A percentile compares a stretch with the other conserved stretches of the same genome.
Conservation (phyloP, 495 filamentous ascomycete genomes). For the Penicillium coffeae region DNA sequence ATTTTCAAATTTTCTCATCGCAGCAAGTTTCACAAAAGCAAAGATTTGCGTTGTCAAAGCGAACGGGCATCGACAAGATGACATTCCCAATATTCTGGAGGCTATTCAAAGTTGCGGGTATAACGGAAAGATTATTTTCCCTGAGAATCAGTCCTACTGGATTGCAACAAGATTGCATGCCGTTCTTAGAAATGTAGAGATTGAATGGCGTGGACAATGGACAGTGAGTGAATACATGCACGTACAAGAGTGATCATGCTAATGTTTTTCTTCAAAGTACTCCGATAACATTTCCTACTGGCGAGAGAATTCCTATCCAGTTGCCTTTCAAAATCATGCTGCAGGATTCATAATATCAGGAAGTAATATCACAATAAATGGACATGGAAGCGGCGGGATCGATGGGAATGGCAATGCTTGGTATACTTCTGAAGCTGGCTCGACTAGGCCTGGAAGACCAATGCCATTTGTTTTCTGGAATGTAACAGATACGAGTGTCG, state of each 20-base stretch:
- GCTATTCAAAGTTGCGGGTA: conserved; percentile 49
- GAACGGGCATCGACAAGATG: conserved; percentile 31
- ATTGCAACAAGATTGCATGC: conserved; percentile 49
- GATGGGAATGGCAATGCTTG: conserved; percentile 51
- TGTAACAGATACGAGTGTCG: conserved; percentile 48
- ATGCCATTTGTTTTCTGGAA: conserved; percentile 64
- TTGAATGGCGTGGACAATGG: conserved; percentile 49
- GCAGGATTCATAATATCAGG: conserved; percentile 52
- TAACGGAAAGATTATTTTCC: conserved; percentile 51
- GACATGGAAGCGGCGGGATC: conserved; percentile 49
- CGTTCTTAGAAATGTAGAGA: conserved; percentile 38
- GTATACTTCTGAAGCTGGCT: conserved; percentile 44
- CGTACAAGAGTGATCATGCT: neutral
- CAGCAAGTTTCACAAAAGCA: too few relatives aligned
- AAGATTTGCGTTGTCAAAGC: conserved; percentile 29
- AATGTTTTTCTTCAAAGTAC: conserved; percentile 26
- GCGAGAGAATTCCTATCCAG: conserved; percentile 50
- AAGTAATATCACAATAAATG: conserved; percentile 46
- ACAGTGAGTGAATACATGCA: conserved; percentile 25
- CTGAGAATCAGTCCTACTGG: conserved; percentile 46
- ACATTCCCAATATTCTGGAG: conserved; percentile 47
- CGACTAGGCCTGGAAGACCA: conserved; percentile 47
- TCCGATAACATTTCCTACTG: conserved; percentile 53
- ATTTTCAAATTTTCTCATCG: too few relatives aligned
- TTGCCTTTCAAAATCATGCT: conserved; percentile 55